Evolutionary conservation across 2,329 filamentous ascomycete species (phyloP).

Genomic region (Venturia asperata): DNA sequence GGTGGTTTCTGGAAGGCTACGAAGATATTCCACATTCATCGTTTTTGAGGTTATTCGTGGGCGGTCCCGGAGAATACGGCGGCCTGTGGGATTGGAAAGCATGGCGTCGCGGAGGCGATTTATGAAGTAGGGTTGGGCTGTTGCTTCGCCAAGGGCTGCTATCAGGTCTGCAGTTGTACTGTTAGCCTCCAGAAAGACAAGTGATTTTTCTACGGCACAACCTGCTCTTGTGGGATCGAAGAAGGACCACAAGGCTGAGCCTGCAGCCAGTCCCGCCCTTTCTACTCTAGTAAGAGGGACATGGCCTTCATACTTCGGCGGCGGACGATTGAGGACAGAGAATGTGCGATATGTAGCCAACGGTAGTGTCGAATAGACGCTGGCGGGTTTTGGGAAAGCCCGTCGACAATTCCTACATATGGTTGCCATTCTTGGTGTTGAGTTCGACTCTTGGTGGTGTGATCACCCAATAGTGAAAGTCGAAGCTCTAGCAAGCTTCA

Average conservation of each 20-base stretch:
- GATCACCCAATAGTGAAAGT: not conserved
- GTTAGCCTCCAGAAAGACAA: not conserved
- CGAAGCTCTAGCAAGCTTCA: constrained; percentile 8
- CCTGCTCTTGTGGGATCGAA: constrained; percentile 74
- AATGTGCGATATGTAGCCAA: constrained; percentile 46
- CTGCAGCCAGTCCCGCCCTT: constrained; percentile 60
- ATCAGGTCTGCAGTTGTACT: constrained; percentile 63
- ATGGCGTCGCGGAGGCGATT: constrained; percentile 85
- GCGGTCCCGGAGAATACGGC: constrained; percentile 82
- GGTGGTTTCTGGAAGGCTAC: constrained; percentile 61
- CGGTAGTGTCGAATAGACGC: not conserved
- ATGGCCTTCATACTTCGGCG: constrained; percentile 85
- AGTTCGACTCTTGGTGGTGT: not conserved
- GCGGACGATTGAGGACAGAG: constrained; percentile 77
- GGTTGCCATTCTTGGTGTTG: constrained; percentile 7
- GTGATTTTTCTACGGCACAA: constrained; percentile 30
- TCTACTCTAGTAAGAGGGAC: constrained; percentile 77
- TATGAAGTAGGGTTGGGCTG: constrained; percentile 91
- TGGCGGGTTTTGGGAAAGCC: not conserved
- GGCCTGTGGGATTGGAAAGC: constrained; percentile 75
- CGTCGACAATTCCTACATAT: constrained; percentile 6
- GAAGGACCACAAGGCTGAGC: constrained; percentile 53
- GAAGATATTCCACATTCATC: constrained; percentile 62
- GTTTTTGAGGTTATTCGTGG: constrained; percentile 76
- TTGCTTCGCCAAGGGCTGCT: constrained; percentile 87